Evolutionary conservation across 208 protist genomes (phyloP), one percentile per base, ranked within the genome.

Genomic region (Endotrypanum monterogeii): DNA sequence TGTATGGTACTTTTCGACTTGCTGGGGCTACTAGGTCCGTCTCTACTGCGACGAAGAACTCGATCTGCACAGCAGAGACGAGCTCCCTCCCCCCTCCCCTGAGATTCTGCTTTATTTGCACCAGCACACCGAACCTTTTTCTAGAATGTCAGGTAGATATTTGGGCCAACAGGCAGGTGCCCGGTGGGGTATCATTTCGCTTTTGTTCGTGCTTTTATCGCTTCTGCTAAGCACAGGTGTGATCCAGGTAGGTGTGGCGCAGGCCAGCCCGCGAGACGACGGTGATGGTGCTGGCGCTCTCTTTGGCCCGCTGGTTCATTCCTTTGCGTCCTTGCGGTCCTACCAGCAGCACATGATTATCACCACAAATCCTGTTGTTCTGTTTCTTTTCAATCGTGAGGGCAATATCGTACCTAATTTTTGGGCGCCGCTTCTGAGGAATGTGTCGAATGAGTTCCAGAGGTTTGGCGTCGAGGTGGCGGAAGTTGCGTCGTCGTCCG

Each of bases 401-500:
- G 54, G 41, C 25, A 16, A 39, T 11, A 52, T 18, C 1, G 23
- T 71, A 4, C 12, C 41, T 2, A 25, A 63, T 4, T 65, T 79
- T n/a, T 85, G 84, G 84, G 39, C 39, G 2, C 78, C 76, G 41
- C 65, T 89, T 14, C 37, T 85, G 11, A 18, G 18, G 2, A 51
- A 79, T 48, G 25, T 85, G 6, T 65, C 73, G n/a, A 48, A 55
- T 1, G 67, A 44, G 1, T 65, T 85, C 28, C 50, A 76, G 11
- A 51, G 48, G 28, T 78, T 84, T 46, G 66, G 60, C 25, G 78
- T 89, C 35, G n/a, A 70, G 32, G 77, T 85, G 18, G 74, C 37
- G 30, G 70, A 81, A 35, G 67, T 68, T 3, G 5, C 44, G 1
- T 23, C 74, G 25, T 48, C 20, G 2, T 84, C 80, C 1, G 66